Evolutionary conservation across 257 asterid species (phyloP).

Genomic region (Penstemon barbatus): DNA sequence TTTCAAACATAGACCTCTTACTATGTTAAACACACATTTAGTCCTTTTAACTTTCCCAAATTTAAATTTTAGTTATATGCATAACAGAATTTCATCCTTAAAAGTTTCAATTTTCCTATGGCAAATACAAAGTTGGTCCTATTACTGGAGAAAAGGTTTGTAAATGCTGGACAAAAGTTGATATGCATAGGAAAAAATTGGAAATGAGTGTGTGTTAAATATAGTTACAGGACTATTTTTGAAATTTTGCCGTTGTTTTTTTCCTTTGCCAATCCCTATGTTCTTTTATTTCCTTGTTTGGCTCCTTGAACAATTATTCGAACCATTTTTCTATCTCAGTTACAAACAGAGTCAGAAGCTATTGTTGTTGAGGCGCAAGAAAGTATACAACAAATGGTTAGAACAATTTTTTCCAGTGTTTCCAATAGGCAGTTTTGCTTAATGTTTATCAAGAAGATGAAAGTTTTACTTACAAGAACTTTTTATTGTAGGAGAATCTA

Average conservation of each 20-base stretch:
- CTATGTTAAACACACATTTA: not conserved
- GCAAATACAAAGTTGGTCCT: no score
- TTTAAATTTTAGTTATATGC: no score
- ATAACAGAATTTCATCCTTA: no score
- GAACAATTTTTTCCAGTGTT: constrained; percentile 8
- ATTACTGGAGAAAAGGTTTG: no score
- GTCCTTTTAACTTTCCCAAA: no score
- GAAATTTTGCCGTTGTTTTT: no score
- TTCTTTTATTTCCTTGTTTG: constrained; percentile 17
- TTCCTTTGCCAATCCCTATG: constrained; percentile 17
- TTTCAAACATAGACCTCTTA: no score
- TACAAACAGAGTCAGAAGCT: constrained; percentile 67
- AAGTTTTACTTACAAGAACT: constrained; percentile 8
- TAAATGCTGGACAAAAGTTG: no score
- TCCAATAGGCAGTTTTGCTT: not conserved
- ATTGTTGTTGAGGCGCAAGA: constrained; percentile 55
- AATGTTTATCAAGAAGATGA: constrained; percentile 9
- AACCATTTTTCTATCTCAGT: constrained; percentile 41
- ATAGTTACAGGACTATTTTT: no score
- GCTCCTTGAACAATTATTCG: not conserved
- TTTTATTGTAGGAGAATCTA: constrained; percentile 60
- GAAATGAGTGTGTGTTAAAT: no score
- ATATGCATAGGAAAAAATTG: no score
- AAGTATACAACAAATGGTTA: constrained; percentile 69
- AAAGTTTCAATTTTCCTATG: no score